Evolutionary conservation across 257 asterid genomes (phyloP).

Genomic region (Solanum ossicruentum): DNA sequence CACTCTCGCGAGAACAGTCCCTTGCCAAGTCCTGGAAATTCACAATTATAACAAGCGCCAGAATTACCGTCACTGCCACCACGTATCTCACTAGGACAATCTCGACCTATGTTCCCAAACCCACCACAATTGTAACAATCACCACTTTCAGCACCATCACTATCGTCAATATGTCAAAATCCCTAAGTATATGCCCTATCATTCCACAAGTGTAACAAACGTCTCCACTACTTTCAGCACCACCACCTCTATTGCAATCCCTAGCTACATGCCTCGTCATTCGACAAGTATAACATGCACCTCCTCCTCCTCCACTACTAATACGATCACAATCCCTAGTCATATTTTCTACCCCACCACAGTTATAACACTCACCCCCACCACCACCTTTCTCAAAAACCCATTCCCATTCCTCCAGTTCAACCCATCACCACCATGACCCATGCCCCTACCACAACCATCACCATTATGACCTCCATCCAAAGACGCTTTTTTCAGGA

Average conservation of each 20-base stretch:
- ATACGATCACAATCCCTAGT: background rate
- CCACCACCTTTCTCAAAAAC: background rate
- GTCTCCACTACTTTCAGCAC: background rate
- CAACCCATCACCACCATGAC: slow-evolving; percentile 3
- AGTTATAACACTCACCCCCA: background rate
- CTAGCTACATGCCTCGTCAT: background rate
- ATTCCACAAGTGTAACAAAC: slow-evolving; percentile 1
- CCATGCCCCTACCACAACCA: slow-evolving; percentile 2
- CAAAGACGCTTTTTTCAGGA: slow-evolving; percentile 37
- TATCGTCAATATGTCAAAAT: background rate
- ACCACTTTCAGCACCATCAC: slow-evolving; percentile 15
- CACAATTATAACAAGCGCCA: slow-evolving; percentile 41
- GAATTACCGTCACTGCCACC: slow-evolving; percentile 10
- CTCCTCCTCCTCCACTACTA: background rate
- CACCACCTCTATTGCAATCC: background rate
- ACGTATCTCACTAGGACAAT: slow-evolving; percentile 20
- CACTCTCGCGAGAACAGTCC: slow-evolving; percentile 36
- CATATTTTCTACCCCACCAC: background rate
- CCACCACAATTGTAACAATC: slow-evolving; percentile 56
- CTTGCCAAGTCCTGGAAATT: slow-evolving; percentile 49
- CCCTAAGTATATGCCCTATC: slow-evolving; percentile 31
- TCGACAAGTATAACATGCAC: slow-evolving; percentile 24
- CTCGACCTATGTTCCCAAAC: slow-evolving; percentile 44
- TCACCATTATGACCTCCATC: background rate
- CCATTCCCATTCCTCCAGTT: slow-evolving; percentile 14